These are phyloP conservation scores for Teratosphaeria nubilosa DNA, from an alignment of 2,329 filamentous ascomycete species.

Conservation along the genomic window DNA sequence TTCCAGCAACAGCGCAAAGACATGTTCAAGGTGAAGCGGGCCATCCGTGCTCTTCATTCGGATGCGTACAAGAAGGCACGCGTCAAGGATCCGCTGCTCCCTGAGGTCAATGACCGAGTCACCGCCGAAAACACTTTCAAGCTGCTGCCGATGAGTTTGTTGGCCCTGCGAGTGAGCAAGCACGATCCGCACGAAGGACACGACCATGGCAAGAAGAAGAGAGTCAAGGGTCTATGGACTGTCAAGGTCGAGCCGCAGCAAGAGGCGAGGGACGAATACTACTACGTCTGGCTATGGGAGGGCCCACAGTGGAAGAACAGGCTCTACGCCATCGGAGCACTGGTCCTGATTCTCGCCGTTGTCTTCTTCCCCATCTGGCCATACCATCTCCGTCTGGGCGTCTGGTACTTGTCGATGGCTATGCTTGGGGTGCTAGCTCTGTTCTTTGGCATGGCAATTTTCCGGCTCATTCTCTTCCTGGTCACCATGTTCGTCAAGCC, in stretches of 20 bases:
- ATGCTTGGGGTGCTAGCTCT: constrained; percentile 80
- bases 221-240: constrained; percentile 91
- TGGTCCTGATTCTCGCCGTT: constrained; percentile 73
- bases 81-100: constrained; percentile 81
- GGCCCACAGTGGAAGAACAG: constrained; percentile 89
- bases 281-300: constrained; percentile 96
- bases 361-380: constrained; percentile 98
- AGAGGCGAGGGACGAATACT: constrained; percentile 73
- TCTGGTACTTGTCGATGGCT: constrained; percentile 95
- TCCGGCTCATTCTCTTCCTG: constrained; percentile 89
- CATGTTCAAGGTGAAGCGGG: constrained; percentile 97
- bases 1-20: constrained; percentile 95
- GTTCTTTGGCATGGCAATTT: constrained; percentile 97
- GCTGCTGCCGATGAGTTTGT: constrained; percentile 83
- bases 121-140: constrained; percentile 92
- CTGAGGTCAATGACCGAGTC: constrained; percentile 75
- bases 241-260: constrained; percentile 95
- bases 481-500: constrained; percentile 75
- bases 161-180: constrained; percentile 83
- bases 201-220: constrained; percentile 64
- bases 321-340: constrained; percentile 74
- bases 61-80: constrained; percentile 81
- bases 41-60: constrained; percentile 79
- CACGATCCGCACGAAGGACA: constrained; percentile 68
- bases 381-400: constrained; percentile 76